Conservation (phyloP, 345 rosid genomes). For the Eucalyptus dawsonii region DNA sequence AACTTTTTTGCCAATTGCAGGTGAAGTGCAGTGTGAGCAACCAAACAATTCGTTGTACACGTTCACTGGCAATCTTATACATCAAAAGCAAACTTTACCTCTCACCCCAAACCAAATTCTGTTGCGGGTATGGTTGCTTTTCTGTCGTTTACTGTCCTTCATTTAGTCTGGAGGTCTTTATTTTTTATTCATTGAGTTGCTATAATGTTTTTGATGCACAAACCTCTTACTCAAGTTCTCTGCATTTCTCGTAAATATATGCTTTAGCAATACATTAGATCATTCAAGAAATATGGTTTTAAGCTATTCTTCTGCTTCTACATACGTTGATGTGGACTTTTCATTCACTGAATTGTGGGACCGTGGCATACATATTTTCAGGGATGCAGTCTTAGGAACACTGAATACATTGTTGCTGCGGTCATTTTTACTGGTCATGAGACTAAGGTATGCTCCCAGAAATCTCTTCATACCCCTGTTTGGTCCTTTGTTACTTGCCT, state of each 20-base stretch:
- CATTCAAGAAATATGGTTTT: background rate
- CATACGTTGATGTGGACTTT: background rate
- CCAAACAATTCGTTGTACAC: constrained; percentile 98
- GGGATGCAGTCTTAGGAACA: constrained; percentile 99
- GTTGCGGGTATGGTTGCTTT: constrained; percentile 53
- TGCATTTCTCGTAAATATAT: background rate
- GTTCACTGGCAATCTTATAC: constrained; percentile 88
- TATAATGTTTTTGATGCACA: background rate
- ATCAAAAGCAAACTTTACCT: constrained; percentile 82
- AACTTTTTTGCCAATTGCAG: constrained; percentile 22
- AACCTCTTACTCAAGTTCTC: background rate
- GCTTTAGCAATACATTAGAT: background rate
- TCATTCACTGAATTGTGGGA: background rate
- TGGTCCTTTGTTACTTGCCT: background rate
- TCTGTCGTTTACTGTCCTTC: background rate
- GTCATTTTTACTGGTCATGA: constrained; percentile 95
- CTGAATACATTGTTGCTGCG: constrained; percentile 77
- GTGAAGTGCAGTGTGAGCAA: constrained; percentile 98
- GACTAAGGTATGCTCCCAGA: constrained; percentile 64
- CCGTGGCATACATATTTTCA: constrained; percentile 7
- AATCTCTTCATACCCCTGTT: background rate
- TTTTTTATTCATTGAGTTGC: background rate
- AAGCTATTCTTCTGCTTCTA: background rate
- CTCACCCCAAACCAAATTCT: constrained; percentile 92
- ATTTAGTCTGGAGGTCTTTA: background rate